These are phyloP conservation scores for Chenopodium album DNA, from an alignment of 148 eudicot species.

Conservation along the genomic window DNA sequence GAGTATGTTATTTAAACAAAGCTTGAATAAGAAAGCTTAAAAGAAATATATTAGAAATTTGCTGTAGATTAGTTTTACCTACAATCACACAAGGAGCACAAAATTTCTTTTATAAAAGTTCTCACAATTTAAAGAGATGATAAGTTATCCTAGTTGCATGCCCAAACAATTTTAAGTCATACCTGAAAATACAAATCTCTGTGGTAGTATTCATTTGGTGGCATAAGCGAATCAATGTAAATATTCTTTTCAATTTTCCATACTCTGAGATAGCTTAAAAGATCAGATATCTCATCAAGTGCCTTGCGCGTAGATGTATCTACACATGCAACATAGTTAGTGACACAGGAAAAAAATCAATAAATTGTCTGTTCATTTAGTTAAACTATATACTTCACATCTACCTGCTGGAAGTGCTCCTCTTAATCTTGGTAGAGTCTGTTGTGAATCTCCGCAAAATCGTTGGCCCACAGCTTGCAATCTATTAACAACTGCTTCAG, in stretches of 20 bases:
- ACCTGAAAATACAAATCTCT: conserved; percentile 92
- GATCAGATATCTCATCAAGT: conserved; percentile 85
- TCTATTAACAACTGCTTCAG: conserved; percentile 83
- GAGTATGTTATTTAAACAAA: background rate
- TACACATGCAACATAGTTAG: conserved; percentile 32
- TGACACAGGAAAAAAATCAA: background rate
- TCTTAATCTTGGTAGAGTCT: conserved; percentile 85
- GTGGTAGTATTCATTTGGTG: conserved; percentile 85
- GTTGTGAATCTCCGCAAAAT: conserved; percentile 84
- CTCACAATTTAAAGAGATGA: too few relatives aligned
- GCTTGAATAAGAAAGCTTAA: background rate
- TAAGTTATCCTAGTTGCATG: too few relatives aligned
- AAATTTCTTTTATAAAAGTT: too few relatives aligned
- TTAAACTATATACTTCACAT: background rate
- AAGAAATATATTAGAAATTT: too few relatives aligned
- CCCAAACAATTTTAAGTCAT: conserved; percentile 4
- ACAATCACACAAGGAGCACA: too few relatives aligned
- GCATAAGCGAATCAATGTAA: conserved; percentile 83
- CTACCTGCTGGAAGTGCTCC: conserved; percentile 93
- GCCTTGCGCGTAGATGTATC: conserved; percentile 71
- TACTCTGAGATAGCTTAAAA: conserved; percentile 67
- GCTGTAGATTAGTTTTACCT: too few relatives aligned
- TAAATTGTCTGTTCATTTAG: background rate
- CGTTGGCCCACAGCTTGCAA: conserved; percentile 84
- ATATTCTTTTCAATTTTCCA: conserved; percentile 73